Base-by-base conservation (phyloP, 2,329 filamentous ascomycete species). In the Sclerotinia subarctica region DNA sequence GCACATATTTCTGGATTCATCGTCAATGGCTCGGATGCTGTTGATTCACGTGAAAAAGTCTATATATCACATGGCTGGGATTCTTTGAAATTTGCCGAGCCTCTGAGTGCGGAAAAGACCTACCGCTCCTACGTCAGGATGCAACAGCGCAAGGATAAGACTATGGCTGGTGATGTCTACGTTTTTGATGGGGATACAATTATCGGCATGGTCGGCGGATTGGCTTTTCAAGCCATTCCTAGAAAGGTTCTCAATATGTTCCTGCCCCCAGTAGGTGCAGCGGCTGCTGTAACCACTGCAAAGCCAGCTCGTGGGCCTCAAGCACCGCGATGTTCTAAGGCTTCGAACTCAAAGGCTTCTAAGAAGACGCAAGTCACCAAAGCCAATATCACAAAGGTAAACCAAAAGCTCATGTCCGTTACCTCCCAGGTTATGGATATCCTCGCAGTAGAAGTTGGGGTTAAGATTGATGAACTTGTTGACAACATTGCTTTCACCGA, bases 1-100 rank as follows among this genome's bases (percentile, higher is more conserved):
- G 84, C 83, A 68, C 85, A 88, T 70, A 82, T 88, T 66, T 85
- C 85, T 0, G 86, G 86, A 29, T 88, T 88, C 77, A 84, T 88
- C 69, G 81, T 87, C 77, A 88, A 88, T 71, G 85, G 81, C 15
- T 67, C 65, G 8, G 65, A 67, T 44, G 65, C 65, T 11, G 79
- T 87, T 19, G 82, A 85, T 70, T 84, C 84, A 5, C 79, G 82
- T n/a, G 81, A 84, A 62, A 79, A 84, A 68, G 83, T 86, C 64
- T 87, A 80, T 76, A 85, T 88, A 72, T 85, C 84, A 7, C 85
- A 87, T 72, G 85, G 85, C 38, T 87, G 85, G 85, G 81, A 82
- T 32, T 82, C 80, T 1, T 76, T 86, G 73, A 79, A 81, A 38
- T 82, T 85, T 69, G 78, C 80, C 3, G 82, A 84, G 72, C 81